Percentiles rank a stretch among this genome's conserved stretches.
These are phyloP conservation scores for Brassica rapa DNA, from an alignment of 345 rosid species.

Conservation along the genomic window DNA sequence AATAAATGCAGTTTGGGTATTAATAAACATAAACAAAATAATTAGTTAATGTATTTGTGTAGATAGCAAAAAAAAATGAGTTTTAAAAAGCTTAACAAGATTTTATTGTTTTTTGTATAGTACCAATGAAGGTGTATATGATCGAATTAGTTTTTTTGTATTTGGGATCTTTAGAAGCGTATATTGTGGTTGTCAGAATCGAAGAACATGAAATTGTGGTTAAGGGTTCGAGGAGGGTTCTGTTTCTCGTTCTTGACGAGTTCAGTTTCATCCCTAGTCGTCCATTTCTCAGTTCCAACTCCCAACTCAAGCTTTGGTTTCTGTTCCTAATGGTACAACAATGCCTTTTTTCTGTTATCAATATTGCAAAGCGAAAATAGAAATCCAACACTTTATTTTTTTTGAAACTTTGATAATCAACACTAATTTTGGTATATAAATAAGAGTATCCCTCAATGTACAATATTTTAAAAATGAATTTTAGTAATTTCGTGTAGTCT, in stretches of 20 bases:
- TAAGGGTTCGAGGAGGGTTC: constrained; percentile 30
- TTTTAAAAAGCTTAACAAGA: too few species aligned
- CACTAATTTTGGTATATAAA: neutral
- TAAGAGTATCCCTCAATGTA: neutral
- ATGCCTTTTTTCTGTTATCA: neutral
- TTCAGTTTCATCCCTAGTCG: constrained; percentile 33
- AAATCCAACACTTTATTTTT: neutral
- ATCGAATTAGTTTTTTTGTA: too few species aligned
- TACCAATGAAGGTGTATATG: too few species aligned
- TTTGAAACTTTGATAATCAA: neutral
- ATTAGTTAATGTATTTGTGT: too few species aligned
- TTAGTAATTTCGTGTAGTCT: neutral
- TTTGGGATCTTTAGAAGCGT: too few species aligned
- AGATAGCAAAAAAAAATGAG: too few species aligned
- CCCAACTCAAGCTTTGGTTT: constrained; percentile 30
- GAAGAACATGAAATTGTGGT: constrained; percentile 16
- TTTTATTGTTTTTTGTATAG: too few species aligned
- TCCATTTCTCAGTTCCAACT: constrained; percentile 39
- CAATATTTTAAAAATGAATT: neutral
- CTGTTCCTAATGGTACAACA: constrained; percentile 20
- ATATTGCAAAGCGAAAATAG: neutral
- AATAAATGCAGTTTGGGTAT: too few species aligned
- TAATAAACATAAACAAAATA: too few species aligned
- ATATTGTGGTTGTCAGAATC: too few species aligned
- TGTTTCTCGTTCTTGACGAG: constrained; percentile 40